Evolutionary conservation across 371 early-diverging fungal species (phyloP).

Genomic region (Thermomucor indicae-seudaticae): DNA sequence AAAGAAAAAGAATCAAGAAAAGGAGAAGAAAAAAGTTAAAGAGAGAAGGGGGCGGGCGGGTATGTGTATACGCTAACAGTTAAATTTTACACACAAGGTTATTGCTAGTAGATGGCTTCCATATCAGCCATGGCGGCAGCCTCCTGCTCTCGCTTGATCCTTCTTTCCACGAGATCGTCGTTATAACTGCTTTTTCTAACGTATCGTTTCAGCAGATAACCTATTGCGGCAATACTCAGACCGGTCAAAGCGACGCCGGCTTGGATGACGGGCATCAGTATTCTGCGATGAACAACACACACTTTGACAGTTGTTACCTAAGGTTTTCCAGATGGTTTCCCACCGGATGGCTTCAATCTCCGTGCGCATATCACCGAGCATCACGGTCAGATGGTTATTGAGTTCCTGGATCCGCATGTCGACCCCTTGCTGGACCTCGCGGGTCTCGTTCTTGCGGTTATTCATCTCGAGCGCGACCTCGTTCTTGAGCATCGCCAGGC

Average conservation of each 20-base stretch:
- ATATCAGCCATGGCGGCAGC: conserved; percentile 40
- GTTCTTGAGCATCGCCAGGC: conserved; percentile 69
- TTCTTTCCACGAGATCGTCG: conserved; percentile 23
- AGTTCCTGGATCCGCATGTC: conserved; percentile 82
- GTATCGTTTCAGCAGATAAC: conserved; percentile 29
- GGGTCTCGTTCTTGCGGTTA: conserved; percentile 76
- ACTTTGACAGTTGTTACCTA: conserved; percentile 20
- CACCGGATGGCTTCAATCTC: conserved; percentile 83
- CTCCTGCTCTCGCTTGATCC: conserved; percentile 26
- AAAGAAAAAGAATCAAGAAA: background rate
- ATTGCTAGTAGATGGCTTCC: conserved; percentile 31
- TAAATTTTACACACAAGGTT: background rate
- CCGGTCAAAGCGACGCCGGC: conserved; percentile 35
- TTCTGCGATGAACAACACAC: background rate
- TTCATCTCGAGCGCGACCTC: conserved; percentile 88
- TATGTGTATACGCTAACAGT: background rate
- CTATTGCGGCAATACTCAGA: conserved; percentile 28
- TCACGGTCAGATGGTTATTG: conserved; percentile 75
- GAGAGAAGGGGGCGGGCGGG: background rate
- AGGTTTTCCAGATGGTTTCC: conserved; percentile 71
- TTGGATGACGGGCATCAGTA: background rate
- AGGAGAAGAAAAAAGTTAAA: background rate
- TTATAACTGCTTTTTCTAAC: conserved; percentile 17
- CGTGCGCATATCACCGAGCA: conserved; percentile 78
- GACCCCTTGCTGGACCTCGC: conserved; percentile 70